These are phyloP conservation scores for Citrus cavaleriei DNA, from an alignment of 345 rosid genomes.

Conservation along the genomic window DNA sequence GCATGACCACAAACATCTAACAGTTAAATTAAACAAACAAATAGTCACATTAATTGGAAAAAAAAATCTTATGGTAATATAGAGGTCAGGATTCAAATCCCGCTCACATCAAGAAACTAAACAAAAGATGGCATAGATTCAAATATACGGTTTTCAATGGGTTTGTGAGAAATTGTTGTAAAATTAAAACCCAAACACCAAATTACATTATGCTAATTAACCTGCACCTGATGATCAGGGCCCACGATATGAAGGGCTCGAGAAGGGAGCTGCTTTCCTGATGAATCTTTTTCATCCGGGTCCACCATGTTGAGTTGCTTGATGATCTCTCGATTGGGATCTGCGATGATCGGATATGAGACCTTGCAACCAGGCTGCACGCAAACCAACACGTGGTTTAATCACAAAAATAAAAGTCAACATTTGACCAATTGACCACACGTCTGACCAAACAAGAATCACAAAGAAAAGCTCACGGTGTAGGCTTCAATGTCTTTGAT, in stretches of 20 bases:
- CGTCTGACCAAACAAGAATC: background rate
- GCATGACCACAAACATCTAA: background rate
- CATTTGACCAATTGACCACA: background rate
- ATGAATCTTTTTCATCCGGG: slow-evolving; percentile 50
- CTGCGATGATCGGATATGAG: slow-evolving; percentile 65
- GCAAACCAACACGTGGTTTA: background rate
- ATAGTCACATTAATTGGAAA: background rate
- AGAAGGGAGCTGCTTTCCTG: slow-evolving; percentile 44
- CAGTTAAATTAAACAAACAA: too few relatives aligned
- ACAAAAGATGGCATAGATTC: too few relatives aligned
- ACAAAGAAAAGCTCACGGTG: slow-evolving; percentile 28
- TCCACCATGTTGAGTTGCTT: slow-evolving; percentile 80
- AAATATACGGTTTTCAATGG: too few relatives aligned
- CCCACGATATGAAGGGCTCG: slow-evolving; percentile 76
- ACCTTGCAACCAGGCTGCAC: slow-evolving; percentile 52
- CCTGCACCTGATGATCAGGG: slow-evolving; percentile 50
- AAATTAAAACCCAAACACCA: background rate
- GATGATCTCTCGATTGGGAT: slow-evolving; percentile 55
- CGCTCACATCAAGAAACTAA: too few relatives aligned
- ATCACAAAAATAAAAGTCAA: background rate
- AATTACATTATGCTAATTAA: too few relatives aligned
- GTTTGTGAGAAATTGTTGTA: too few relatives aligned
- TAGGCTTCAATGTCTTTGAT: slow-evolving; percentile 72
- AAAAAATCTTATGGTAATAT: too few relatives aligned
- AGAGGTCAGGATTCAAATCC: too few relatives aligned